Conservation (phyloP, 352 stramenopile genomes). For the Phytopythium helicoides region DNA sequence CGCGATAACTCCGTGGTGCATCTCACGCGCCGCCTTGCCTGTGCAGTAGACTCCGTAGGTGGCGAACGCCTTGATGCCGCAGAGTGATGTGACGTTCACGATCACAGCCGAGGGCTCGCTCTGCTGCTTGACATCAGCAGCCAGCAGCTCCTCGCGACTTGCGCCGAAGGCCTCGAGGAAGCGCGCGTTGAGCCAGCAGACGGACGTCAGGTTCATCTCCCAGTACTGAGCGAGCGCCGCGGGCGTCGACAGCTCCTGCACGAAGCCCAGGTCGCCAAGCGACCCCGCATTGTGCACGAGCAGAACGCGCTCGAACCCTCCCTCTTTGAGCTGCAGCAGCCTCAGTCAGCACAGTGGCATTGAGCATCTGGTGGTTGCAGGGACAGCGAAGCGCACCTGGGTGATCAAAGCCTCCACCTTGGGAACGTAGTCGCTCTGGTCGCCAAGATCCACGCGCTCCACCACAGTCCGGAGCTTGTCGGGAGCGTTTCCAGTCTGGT, state of each 20-base stretch:
- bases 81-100: constrained; percentile 87
- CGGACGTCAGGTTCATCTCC: constrained; percentile 85
- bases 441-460: constrained; percentile 43
- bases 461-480: constrained; percentile 31
- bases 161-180: constrained; percentile 65
- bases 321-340: constrained; percentile 26
- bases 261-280: constrained; percentile 61
- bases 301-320: constrained; percentile 39
- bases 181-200: constrained; percentile 80
- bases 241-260: constrained; percentile 43
- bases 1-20: constrained; percentile 76
- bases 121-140: no score
- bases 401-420: constrained; percentile 47
- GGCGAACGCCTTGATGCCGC: constrained; percentile 74
- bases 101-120: constrained; percentile 30
- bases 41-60: constrained; percentile 83
- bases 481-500: no score
- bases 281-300: constrained; percentile 87
- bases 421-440: constrained; percentile 36
- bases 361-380: no score
- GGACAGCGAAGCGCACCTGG: constrained; percentile 23
- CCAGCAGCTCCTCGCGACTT: constrained; percentile 31
- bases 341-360: no score
- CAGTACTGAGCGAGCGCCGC: constrained; percentile 51
- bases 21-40: constrained; percentile 85